phyloP scores from a whole-genome alignment of 2,329 filamentous ascomycete genomes.

The Blastomyces silverae region DNA sequence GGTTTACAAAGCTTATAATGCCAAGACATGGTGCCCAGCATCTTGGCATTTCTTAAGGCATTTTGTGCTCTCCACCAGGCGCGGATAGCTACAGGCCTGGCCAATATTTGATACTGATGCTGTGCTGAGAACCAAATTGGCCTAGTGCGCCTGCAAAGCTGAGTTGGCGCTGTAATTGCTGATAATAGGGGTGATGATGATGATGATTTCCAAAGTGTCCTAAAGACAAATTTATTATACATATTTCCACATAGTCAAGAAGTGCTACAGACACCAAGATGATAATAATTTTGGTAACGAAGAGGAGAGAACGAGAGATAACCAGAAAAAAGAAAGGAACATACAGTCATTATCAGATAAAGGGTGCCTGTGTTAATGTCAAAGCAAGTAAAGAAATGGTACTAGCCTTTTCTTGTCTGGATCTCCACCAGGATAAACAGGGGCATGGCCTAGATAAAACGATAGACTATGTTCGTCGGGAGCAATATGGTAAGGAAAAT shows the following conservation, averaged over 20 bases:
- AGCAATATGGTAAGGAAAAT: neutral
- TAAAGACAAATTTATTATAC: neutral
- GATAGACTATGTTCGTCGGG: too few relatives aligned
- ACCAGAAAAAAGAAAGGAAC: neutral
- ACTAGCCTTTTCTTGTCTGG: too few relatives aligned
- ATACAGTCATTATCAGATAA: too few relatives aligned
- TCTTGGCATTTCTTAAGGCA: neutral
- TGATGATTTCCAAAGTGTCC: neutral
- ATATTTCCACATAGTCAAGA: neutral
- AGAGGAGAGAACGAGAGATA: too few relatives aligned
- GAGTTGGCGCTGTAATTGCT: neutral
- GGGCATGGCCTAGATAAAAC: too few relatives aligned
- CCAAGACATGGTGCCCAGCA: neutral
- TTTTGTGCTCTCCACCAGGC: neutral
- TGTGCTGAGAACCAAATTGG: neutral
- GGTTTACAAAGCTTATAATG: constrained; percentile 6
- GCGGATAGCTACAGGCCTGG: neutral
- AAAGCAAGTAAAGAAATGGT: neutral
- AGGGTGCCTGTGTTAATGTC: neutral
- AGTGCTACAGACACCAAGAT: neutral
- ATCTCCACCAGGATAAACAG: too few relatives aligned
- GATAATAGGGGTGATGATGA: neutral
- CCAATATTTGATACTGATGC: neutral
- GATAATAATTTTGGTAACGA: neutral
- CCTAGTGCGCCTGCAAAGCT: neutral